Base-by-base conservation (phyloP, 495 filamentous ascomycete genomes). In the Mycothermus thermophilus region DNA sequence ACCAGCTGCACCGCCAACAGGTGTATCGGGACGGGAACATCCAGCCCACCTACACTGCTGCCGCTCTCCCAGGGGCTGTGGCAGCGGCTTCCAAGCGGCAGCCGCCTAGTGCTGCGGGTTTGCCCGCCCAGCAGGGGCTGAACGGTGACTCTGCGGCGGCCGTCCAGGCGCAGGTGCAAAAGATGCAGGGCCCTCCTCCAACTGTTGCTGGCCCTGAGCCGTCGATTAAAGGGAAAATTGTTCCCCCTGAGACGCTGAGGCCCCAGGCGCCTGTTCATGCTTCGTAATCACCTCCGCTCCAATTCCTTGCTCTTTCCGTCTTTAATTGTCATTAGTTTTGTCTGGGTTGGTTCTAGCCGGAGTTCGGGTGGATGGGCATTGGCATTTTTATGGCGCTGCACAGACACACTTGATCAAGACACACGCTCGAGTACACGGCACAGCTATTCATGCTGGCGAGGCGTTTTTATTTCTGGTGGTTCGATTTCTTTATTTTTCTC, bases 1-100 rank as follows among this genome's bases (percentile, higher is more conserved):
- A 86, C 47, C 60, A 59, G 36, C 51, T 60, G 27, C 60, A 65
- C 35, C 59, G 58, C 21, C 60, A 63, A 21, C 52, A 57, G 26
- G 33, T 48, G 18, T 48, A 34, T 11, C 55, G 55, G 16, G 54
- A 62, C 11, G 44, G 47, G 27, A 30, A 27, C 9, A 12, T 26
- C 27, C 27, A 49, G 40, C 36, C 34, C n/a, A 31, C 21, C 6
- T 42, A 32, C 22, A 35, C 48, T 10, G 50, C n/a, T n/a, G n/a
- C n/a, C n/a, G n/a, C n/a, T n/a, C n/a, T n/a, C n/a, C n/a, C n/a
- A n/a, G n/a, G n/a, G n/a, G n/a, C n/a, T n/a, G n/a, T n/a, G n/a
- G n/a, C n/a, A n/a, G n/a, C n/a, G n/a, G n/a, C n/a, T n/a, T n/a
- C n/a, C n/a, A n/a, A n/a, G n/a, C n/a, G n/a, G n/a, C n/a, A n/a